phyloP scores from a whole-genome alignment of 2,329 filamentous ascomycete species.

The Aspergillus hiratsukae region DNA sequence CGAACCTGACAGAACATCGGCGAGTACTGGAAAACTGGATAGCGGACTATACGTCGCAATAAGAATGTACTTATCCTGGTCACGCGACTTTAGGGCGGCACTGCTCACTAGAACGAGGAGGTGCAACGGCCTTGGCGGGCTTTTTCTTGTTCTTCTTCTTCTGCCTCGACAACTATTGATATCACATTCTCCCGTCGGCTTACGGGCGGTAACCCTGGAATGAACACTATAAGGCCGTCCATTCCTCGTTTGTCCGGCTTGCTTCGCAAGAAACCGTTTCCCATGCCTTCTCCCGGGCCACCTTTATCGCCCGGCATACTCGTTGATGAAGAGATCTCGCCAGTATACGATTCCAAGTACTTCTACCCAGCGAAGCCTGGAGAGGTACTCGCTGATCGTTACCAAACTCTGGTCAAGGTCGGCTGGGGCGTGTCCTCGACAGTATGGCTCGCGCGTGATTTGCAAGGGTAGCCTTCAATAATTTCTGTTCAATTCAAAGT shows the following conservation, averaged over 20 bases:
- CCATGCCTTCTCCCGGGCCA: conserved; percentile 20
- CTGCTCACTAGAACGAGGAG: no score
- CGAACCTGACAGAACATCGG: no score
- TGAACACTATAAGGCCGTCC: conserved; percentile 17
- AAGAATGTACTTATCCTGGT: no score
- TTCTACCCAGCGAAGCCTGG: conserved; percentile 41
- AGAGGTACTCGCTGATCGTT: conserved; percentile 34
- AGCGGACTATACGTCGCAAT: no score
- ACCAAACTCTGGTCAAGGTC: conserved; percentile 38
- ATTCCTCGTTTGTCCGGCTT: conserved; percentile 15
- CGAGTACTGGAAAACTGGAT: no score
- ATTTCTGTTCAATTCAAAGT: not conserved
- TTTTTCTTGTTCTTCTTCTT: not conserved
- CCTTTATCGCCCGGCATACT: conserved; percentile 18
- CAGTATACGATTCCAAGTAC: conserved; percentile 30
- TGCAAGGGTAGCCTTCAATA: conserved; percentile 16
- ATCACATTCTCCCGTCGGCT: conserved; percentile 12
- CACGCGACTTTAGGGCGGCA: no score
- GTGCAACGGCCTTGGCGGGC: no score
- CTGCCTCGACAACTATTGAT: conserved; percentile 14
- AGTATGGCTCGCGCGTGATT: conserved; percentile 41
- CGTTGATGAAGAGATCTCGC: conserved; percentile 39
- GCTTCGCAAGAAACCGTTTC: conserved; percentile 25
- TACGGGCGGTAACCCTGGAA: conserved; percentile 15
- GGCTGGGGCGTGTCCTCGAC: conserved; percentile 42